Evolutionary conservation across 352 stramenopile species (phyloP).

Genomic region (Albugo laibachii): DNA sequence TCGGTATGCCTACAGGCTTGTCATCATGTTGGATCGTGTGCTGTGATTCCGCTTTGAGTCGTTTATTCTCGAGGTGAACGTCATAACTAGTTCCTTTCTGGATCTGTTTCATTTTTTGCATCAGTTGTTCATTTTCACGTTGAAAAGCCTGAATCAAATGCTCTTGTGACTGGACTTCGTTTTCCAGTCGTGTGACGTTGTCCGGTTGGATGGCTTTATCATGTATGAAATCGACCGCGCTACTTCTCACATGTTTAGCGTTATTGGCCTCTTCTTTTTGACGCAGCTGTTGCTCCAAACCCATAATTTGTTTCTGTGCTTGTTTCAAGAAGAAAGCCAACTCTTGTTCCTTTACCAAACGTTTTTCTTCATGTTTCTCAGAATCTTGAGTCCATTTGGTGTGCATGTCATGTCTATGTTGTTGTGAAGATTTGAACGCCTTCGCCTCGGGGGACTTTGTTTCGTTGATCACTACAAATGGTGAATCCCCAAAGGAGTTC

Average conservation of each 20-base stretch:
- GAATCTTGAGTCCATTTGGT: not conserved
- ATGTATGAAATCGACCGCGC: not conserved
- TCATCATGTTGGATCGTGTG: conserved; percentile 17
- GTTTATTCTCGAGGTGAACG: conserved; percentile 52
- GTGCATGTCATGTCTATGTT: not conserved
- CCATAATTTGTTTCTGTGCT: conserved; percentile 41
- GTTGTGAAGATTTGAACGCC: not conserved
- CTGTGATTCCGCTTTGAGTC: conserved; percentile 26
- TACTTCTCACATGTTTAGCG: not conserved
- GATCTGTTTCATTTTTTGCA: conserved; percentile 49
- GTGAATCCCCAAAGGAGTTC: conserved; percentile 5
- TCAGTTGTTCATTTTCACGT: conserved; percentile 65
- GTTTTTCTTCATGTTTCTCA: not conserved
- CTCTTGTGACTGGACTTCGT: conserved; percentile 56
- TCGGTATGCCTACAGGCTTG: not conserved
- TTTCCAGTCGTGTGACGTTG: conserved; percentile 12
- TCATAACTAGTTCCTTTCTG: conserved; percentile 43
- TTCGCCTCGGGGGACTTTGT: not conserved
- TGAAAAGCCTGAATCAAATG: conserved; percentile 59
- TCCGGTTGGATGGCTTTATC: not conserved
- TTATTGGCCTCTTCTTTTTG: not conserved
- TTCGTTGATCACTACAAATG: not conserved
- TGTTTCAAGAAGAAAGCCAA: conserved; percentile 45
- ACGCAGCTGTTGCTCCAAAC: conserved; percentile 45
- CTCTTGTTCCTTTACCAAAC: conserved; percentile 25